Conservation (phyloP, 2,329 filamentous ascomycete genomes). For the Aspergillus jensenii region DNA sequence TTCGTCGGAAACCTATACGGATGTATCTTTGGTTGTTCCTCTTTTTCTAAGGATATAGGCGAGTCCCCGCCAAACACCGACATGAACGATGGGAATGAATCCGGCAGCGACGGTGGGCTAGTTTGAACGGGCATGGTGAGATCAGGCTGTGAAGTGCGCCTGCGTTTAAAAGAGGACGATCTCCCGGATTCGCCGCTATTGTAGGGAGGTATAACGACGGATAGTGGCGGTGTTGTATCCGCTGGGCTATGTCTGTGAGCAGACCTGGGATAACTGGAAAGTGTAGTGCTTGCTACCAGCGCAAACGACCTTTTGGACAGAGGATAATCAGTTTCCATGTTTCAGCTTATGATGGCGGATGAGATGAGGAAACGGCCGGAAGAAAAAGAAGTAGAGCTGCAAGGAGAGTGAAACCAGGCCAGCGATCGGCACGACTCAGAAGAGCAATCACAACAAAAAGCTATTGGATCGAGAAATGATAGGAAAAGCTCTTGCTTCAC, state of each 20-base stretch:
- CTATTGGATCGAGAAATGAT: conserved; percentile 14
- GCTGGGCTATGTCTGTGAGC: conserved; percentile 29
- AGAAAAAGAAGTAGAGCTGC: conserved; percentile 26
- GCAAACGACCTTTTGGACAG: conserved; percentile 40
- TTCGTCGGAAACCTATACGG: conserved; percentile 28
- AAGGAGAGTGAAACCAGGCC: conserved; percentile 28
- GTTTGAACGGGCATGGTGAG: conserved; percentile 42
- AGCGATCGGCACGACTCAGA: conserved; percentile 24
- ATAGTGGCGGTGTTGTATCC: conserved; percentile 3
- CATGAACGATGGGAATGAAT: conserved; percentile 54
- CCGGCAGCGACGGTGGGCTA: conserved; percentile 39
- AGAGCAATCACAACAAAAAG: conserved; percentile 18
- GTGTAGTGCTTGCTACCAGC: conserved; percentile 40
- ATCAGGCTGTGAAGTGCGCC: conserved; percentile 22
- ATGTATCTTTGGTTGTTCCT: conserved; percentile 28
- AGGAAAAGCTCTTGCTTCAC: conserved; percentile 3
- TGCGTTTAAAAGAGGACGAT: conserved; percentile 31
- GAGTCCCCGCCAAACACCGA: conserved; percentile 51
- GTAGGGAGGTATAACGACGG: conserved; percentile 24
- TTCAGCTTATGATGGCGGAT: conserved; percentile 13
- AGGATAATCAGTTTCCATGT: conserved; percentile 31
- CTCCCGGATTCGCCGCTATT: conserved; percentile 28
- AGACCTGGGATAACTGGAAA: conserved; percentile 25
- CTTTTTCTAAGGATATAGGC: conserved; percentile 24
- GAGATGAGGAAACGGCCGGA: conserved; percentile 14